These are phyloP conservation scores for Annulohypoxylon bovei DNA, from an alignment of 495 filamentous ascomycete species.

Conservation along the genomic window DNA sequence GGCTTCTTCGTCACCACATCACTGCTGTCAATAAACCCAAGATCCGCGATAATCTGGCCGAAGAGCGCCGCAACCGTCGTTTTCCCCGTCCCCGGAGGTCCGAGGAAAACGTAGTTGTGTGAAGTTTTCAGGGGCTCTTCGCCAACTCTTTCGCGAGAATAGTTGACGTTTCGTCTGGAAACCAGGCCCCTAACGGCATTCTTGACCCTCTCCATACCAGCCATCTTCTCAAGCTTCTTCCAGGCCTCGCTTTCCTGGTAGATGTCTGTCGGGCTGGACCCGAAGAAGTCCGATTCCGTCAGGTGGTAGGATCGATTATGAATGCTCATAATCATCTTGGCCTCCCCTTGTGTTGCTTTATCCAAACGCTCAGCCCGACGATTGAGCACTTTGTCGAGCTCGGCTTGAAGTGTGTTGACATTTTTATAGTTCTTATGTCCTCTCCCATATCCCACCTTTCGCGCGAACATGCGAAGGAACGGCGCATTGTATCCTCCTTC, in stretches of 20 bases:
- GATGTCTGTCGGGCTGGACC: not conserved
- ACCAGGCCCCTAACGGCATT: not conserved
- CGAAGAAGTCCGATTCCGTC: not conserved
- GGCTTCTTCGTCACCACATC: not conserved
- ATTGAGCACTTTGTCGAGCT: not conserved
- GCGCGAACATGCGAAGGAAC: not conserved
- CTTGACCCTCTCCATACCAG: not conserved
- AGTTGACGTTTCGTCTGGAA: not conserved
- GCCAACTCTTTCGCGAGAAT: not conserved
- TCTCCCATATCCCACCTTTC: not conserved
- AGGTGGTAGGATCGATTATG: not conserved
- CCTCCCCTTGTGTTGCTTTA: not conserved
- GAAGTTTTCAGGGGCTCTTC: not conserved
- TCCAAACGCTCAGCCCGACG: not conserved
- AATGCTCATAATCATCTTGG: not conserved
- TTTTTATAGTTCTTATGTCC: not conserved
- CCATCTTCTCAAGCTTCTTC: not conserved
- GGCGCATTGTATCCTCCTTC: not conserved
- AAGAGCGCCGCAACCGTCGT: not conserved
- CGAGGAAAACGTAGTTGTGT: not conserved
- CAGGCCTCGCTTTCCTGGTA: not conserved
- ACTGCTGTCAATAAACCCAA: not conserved
- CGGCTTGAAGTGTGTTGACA: not conserved
- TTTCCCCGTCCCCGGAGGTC: not conserved
- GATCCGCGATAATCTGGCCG: not conserved